Evolutionary conservation across 1,284 basidiomycete genomes (phyloP), one percentile per base, ranked within the genome.

Genomic region (Sutorius eximius): DNA sequence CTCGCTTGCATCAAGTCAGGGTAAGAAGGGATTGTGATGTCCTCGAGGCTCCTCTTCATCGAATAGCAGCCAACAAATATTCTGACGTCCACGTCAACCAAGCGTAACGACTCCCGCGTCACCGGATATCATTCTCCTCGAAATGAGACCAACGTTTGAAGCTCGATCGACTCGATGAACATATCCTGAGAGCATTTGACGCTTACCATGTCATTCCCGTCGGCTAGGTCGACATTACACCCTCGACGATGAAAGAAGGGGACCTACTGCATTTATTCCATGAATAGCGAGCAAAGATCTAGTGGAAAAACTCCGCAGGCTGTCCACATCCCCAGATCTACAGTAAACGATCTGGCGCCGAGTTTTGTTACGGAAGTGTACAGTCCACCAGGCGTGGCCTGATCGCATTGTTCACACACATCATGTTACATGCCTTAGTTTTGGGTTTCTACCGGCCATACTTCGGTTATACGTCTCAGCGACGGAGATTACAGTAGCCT

Each of bases 121-220:
- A 29, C 48, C 33, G 2, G 49, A 62, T 9, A 45, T 62, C 24
- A 38, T 51, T 2, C 48, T 62, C 37, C 61, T 65, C 36, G 44
- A 52, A 22, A 8, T 24, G 15, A 49, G 53, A 24, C 37, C 27
- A 49, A 9, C 52, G 50, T 12, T 50, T 54, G 3, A 48, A 46
- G 16, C 45, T 52, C n/a, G 15, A 27, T 9, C 32, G 41, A 15
- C 50, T 63, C n/a, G 24, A 61, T 3, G 32, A 16, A 2, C 53
- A 51, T 22, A 37, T 65, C 6, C 29, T 38, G 41, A 33, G 53
- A 62, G 32, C 53, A 55, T 32, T 49, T 59, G 45, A 59, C 46
- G 18, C 22, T 24, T 24, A 24, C 22, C 22, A 24, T 24, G 22
- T 24, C 22, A 24, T 24, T 24, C 22, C 22, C 22, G 22, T 24